These are phyloP conservation scores for Trichophyton schoenleinii DNA, from an alignment of 2,329 filamentous ascomycete genomes.

Conservation along the genomic window DNA sequence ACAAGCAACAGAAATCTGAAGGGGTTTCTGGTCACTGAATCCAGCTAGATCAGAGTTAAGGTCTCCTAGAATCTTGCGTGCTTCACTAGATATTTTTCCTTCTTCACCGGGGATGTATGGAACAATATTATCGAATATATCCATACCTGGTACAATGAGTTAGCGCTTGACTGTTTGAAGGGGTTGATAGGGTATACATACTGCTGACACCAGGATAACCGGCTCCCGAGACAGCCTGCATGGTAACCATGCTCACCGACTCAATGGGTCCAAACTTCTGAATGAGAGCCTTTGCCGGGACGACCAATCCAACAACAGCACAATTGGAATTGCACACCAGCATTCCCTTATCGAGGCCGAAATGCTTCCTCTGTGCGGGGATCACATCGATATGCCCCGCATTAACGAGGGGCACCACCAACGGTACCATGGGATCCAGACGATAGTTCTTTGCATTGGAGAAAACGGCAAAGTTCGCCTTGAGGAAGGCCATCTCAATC, in stretches of 20 bases:
- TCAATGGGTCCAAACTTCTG: conserved; percentile 68
- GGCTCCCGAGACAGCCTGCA: conserved; percentile 88
- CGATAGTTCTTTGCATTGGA: conserved; percentile 98
- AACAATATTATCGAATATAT: conserved; percentile 90
- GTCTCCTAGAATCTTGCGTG: conserved; percentile 79
- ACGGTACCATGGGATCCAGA: conserved; percentile 73
- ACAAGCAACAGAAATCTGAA: conserved; percentile 75
- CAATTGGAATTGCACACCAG: conserved; percentile 97
- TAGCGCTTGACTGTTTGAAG: conserved; percentile 24
- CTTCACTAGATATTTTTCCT: conserved; percentile 90
- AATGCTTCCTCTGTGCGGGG: conserved; percentile 67
- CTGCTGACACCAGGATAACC: conserved; percentile 49
- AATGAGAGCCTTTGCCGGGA: conserved; percentile 84
- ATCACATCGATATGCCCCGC: conserved; percentile 76
- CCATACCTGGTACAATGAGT: conserved; percentile 64
- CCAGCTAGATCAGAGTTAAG: conserved; percentile 60
- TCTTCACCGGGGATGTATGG: conserved; percentile 90
- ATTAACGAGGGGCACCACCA: conserved; percentile 93
- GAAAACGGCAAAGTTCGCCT: conserved; percentile 80
- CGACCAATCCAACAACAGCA: conserved; percentile 89
- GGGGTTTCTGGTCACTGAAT: conserved; percentile 59
- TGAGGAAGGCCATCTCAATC: conserved; percentile 83
- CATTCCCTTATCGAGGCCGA: conserved; percentile 69
- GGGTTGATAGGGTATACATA: neutral
- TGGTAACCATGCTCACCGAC: conserved; percentile 74